Evolutionary conservation across 2,329 filamentous ascomycete species (phyloP).

Genomic region (Paraphaeosphaeria sporulosa): DNA sequence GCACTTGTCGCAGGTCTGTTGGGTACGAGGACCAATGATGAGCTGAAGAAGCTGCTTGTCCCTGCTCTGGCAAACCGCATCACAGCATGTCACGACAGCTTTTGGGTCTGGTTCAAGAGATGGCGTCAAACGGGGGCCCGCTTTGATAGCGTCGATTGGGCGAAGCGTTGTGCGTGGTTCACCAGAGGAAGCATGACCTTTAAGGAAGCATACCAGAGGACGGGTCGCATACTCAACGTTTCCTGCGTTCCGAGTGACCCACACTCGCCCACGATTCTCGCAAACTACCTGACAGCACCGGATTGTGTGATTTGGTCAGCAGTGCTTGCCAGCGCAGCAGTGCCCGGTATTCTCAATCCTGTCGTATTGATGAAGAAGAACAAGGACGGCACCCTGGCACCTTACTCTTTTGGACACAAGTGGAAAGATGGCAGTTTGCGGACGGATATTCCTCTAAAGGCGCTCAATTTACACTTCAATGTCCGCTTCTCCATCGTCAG

Average conservation of each 20-base stretch:
- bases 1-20: constrained; percentile 87
- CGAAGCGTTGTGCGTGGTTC: constrained; percentile 85
- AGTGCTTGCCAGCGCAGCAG: constrained; percentile 90
- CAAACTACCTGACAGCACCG: constrained; percentile 93
- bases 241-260: constrained; percentile 95
- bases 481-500: constrained; percentile 94
- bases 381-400: constrained; percentile 75
- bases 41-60: constrained; percentile 83
- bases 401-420: constrained; percentile 97
- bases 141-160: constrained; percentile 95
- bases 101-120: constrained; percentile 77
- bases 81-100: constrained; percentile 81
- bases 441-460: constrained; percentile 94
- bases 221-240: constrained; percentile 93
- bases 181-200: constrained; percentile 92
- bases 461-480: constrained; percentile 95
- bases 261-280: constrained; percentile 88
- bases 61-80: constrained; percentile 87
- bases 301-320: constrained; percentile 99
- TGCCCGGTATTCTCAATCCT: constrained; percentile 94
- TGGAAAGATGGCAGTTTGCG: constrained; percentile 97
- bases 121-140: constrained; percentile 94
- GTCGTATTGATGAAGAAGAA: constrained; percentile 92
- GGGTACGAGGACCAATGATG: constrained; percentile 88
- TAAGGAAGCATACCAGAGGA: constrained; percentile 90